Evolutionary conservation across 345 rosid species (phyloP), one percentile per base, ranked within the genome.

Genomic region (Sisymbrium altissimum): DNA sequence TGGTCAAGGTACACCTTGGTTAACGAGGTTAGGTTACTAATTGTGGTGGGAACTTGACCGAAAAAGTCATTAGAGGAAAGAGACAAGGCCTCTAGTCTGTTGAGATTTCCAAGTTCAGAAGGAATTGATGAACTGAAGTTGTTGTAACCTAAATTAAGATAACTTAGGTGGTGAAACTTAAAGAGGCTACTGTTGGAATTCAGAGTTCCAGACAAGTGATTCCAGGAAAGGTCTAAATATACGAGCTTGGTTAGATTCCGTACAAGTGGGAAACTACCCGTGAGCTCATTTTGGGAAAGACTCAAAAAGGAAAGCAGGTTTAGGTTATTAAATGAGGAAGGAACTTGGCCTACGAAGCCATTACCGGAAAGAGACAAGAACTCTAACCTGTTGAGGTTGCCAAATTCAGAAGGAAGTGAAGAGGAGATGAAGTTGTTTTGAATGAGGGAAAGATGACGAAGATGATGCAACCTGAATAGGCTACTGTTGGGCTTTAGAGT

Each of bases 401-500:
- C 48, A 2, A 71, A 10, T 14, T 43, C 18, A 0, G 48, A 55
- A 39, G 57, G 71, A 7, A 73, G 30, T 33, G 70, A n/a, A 54
- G 77, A 64, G 18, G 55, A 33, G 11, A 13, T 32, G 71, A 73
- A 65, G 56, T 56, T 56, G 72, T 70, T 58, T 4, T 21, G 2
- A 14, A 18, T 33, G 17, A 70, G 74, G 7, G 3, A 0, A 19
- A 70, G 74, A 38, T n/a, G 6, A 18, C 58, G 56, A 5, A 50
- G 60, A 12, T 50, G 48, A 38, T 50, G 60, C 1, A 66, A 17
- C 1, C 10, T 2, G 23, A 70, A 70, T 5, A 70, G 74, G 57
- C 72, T 73, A 15, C 78, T 73, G 21, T 65, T 73, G 12, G 78
- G 10, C 43, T 55, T 65, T 0, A 73, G 25, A 1, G 18, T 44